Evolutionary conservation across 2,329 filamentous ascomycete species (phyloP).

Genomic region (Ceratocystis cacaofunesta): DNA sequence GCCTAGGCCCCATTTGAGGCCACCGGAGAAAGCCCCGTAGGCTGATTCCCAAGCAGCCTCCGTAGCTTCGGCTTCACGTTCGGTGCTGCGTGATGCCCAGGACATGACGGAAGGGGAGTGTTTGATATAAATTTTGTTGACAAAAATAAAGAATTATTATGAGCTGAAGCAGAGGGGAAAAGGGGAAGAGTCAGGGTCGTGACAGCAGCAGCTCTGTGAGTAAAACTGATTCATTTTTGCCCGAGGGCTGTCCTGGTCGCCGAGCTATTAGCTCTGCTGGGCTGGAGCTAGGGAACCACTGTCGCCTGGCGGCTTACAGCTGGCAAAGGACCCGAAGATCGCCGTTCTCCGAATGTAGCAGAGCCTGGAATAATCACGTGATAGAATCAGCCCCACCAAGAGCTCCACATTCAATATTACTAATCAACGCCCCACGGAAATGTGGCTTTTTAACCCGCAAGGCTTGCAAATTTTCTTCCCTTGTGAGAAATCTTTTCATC

Average conservation of each 20-base stretch:
- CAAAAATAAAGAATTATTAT: background rate
- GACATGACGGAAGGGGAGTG: slow-evolving; percentile 4
- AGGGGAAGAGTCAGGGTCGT: background rate
- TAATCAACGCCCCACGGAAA: background rate
- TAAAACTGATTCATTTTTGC: background rate
- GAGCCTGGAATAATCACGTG: background rate
- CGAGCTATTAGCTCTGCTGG: background rate
- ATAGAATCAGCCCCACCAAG: background rate
- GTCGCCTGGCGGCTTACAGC: background rate
- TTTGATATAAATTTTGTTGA: background rate
- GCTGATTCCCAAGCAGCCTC: slow-evolving; percentile 58
- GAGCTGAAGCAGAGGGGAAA: background rate
- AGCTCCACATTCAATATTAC: no score
- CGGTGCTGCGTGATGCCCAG: slow-evolving; percentile 7
- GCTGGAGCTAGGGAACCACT: background rate
- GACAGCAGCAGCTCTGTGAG: background rate
- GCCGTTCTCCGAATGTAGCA: background rate
- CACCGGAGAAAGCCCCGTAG: slow-evolving; percentile 50
- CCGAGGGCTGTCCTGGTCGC: no score
- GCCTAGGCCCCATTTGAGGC: slow-evolving; percentile 57
- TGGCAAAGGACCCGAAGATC: background rate
- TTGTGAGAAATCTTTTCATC: background rate
- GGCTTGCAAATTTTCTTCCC: background rate
- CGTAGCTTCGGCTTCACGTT: slow-evolving; percentile 47
- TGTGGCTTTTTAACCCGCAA: slow-evolving; percentile 1